Evolutionary conservation across 208 protist genomes (phyloP), one percentile per base, ranked within the genome.

Genomic region (Sergeia podlipaevii): DNA sequence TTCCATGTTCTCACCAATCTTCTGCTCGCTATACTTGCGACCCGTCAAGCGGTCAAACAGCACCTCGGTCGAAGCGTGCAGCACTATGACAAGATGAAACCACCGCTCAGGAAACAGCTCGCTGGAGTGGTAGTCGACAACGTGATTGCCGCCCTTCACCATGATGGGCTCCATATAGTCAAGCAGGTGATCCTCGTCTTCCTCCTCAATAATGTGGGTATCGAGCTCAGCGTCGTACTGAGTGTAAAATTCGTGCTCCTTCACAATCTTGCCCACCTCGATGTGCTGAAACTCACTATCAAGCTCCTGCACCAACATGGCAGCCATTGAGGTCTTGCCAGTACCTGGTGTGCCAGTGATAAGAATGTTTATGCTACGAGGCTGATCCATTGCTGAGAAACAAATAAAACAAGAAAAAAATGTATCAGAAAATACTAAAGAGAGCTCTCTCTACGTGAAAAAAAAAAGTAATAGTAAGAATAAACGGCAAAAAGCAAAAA

Each of bases 71-170:
- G 95, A 88, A 17, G 91, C 56, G 34, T 93, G 71, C 43, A 99
- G 77, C 8, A 99, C 96, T 6, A 99, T 61, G 4, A 99, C 96
- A 1, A 98, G 74, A 42, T 98, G 91, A 67, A 99, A 98, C 96
- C 96, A 99, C 7, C 98, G 80, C 72, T 98, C 80, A 6, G 98
- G 98, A 50, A 99, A 99, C 23, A 98, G 85, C 64, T 98, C 97
- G 55, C 89, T 97, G 23, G 75, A 82, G 75, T 99, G 97, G 72
- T 96, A 98, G 69, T 99, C 97, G 4, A 99, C 83, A 4, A 99
- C 56, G 54, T 89, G 75, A 58, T 93, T 87, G 37, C 89, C 95
- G 1, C 81, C 85, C 24, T 79, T 67, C 26, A 70, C 64, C 86
- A 99, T 91, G 4, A 81, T 38, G 7, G 87, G 86, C 80, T 99